Conservation (phyloP, 371 early-diverging fungal species). For the Mucor mucedo region DNA sequence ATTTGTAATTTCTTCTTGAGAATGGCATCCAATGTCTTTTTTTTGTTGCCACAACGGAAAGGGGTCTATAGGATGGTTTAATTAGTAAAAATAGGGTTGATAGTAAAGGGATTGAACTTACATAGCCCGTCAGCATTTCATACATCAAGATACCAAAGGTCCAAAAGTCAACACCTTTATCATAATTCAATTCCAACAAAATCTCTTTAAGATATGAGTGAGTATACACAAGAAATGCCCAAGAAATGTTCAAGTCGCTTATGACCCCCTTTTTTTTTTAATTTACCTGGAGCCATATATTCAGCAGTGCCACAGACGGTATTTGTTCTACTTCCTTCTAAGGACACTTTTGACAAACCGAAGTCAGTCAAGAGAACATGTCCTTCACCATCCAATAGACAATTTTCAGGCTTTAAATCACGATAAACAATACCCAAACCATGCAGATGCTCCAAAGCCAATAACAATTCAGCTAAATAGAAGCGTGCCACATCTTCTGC, state of each 20-base stretch:
- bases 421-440: slow-evolving; percentile 84
- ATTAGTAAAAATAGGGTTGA: too few species aligned
- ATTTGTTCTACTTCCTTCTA: slow-evolving; percentile 70
- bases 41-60: slow-evolving; percentile 77
- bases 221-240: background rate
- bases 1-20: slow-evolving; percentile 74
- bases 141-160: slow-evolving; percentile 89
- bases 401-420: slow-evolving; percentile 91
- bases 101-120: slow-evolving; percentile 19
- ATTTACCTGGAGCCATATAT: slow-evolving; percentile 67
- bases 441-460: slow-evolving; percentile 90
- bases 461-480: slow-evolving; percentile 84
- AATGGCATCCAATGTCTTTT: slow-evolving; percentile 81
- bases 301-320: slow-evolving; percentile 94
- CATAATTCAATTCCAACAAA: slow-evolving; percentile 80
- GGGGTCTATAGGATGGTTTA: slow-evolving; percentile 54
- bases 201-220: slow-evolving; percentile 59
- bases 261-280: too few species aligned
- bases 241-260: background rate
- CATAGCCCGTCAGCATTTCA: slow-evolving; percentile 82
- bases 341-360: slow-evolving; percentile 84
- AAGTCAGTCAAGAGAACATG: slow-evolving; percentile 92
- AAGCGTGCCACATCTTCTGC: slow-evolving; percentile 77
- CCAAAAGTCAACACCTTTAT: slow-evolving; percentile 93
- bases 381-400: slow-evolving; percentile 77